phyloP scores from a whole-genome alignment of 1,284 basidiomycete genomes.

The Ustilago xerochloae region DNA sequence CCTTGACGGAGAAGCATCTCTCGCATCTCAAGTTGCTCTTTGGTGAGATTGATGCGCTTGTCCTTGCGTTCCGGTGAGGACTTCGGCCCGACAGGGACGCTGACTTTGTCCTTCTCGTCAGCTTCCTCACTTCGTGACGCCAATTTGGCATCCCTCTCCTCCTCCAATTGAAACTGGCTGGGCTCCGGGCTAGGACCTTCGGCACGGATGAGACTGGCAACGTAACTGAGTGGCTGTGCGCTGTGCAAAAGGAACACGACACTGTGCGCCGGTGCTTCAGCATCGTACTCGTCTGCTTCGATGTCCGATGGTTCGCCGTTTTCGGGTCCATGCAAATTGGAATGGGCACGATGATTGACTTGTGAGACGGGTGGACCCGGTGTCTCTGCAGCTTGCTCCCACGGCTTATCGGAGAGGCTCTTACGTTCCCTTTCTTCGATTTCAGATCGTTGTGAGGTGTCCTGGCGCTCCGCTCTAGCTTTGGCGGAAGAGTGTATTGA shows the following conservation, averaged over 20 bases:
- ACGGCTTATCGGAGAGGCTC: constrained; percentile 25
- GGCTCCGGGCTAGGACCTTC: constrained; percentile 55
- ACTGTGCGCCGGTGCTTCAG: constrained; percentile 53
- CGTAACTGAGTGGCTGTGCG: constrained; percentile 59
- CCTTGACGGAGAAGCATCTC: constrained; percentile 44
- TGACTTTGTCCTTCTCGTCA: constrained; percentile 19
- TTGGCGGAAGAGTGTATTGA: constrained; percentile 38
- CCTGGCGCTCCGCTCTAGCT: constrained; percentile 18
- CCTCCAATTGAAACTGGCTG: constrained; percentile 24
- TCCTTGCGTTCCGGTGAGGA: constrained; percentile 40
- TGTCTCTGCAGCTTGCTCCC: constrained; percentile 47
- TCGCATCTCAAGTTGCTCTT: constrained; percentile 41
- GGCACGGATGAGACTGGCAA: constrained; percentile 56
- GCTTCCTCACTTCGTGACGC: not conserved
- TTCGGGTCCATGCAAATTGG: constrained; percentile 42
- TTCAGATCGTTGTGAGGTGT: not conserved
- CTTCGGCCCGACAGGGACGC: constrained; percentile 16
- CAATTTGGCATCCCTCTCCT: not conserved
- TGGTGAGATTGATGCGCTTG: constrained; percentile 29
- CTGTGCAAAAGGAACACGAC: constrained; percentile 60
- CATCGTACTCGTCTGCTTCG: constrained; percentile 54
- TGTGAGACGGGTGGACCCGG: constrained; percentile 41
- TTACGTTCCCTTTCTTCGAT: constrained; percentile 16
- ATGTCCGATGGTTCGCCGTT: constrained; percentile 50
- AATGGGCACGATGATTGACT: constrained; percentile 36